Evolutionary conservation across 2,329 filamentous ascomycete genomes (phyloP).

Genomic region (Fusarium pseudograminearum): DNA sequence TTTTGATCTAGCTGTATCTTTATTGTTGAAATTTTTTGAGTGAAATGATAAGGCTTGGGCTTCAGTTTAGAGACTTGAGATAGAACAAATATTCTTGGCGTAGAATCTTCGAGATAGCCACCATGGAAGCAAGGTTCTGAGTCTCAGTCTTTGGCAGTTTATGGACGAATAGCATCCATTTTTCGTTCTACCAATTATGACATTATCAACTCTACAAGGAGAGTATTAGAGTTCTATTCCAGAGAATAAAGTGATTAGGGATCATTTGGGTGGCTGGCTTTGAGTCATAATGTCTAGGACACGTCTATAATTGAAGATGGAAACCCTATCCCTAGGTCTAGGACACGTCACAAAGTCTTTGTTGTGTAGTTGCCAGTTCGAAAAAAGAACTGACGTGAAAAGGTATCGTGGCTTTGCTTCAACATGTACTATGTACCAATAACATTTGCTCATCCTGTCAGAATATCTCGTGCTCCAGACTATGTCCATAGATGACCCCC

Average conservation of each 20-base stretch:
- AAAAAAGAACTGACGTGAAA: background rate
- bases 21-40: too few relatives aligned
- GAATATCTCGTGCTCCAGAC: constrained; percentile 18
- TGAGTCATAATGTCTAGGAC: background rate
- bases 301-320: too few relatives aligned
- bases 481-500: constrained; percentile 7
- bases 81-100: background rate
- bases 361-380: background rate
- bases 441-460: background rate
- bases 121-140: background rate
- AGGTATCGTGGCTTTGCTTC: background rate
- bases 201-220: background rate
- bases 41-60: too few relatives aligned
- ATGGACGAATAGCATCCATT: background rate
- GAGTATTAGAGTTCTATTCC: background rate
- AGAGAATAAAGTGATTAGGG: background rate
- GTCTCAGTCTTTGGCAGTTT: too few relatives aligned
- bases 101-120: background rate
- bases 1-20: too few relatives aligned
- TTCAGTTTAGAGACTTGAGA: too few relatives aligned
- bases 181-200: background rate
- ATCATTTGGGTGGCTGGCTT: background rate
- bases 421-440: background rate
- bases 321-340: too few relatives aligned
- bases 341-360: background rate